phyloP scores from a whole-genome alignment of 2,329 filamentous ascomycete species.

The Cryphonectria japonica region DNA sequence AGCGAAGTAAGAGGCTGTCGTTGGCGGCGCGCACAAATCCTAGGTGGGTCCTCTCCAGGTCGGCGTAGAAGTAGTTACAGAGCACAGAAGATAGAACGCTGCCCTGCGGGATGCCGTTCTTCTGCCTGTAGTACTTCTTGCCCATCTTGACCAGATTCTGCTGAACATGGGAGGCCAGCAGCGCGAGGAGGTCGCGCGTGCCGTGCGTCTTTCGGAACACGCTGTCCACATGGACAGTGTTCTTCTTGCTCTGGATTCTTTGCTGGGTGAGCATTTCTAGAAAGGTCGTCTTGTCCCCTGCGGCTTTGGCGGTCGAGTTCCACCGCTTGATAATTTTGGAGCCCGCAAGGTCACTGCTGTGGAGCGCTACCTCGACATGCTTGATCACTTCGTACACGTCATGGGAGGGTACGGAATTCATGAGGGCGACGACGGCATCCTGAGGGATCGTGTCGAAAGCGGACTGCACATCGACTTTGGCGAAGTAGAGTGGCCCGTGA shows the following conservation, averaged over 20 bases:
- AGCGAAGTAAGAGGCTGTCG: slow-evolving; percentile 72
- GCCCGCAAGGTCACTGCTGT: slow-evolving; percentile 34
- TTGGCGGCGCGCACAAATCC: slow-evolving; percentile 61
- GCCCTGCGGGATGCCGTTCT: slow-evolving; percentile 87
- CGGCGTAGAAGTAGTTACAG: slow-evolving; percentile 95
- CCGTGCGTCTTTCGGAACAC: slow-evolving; percentile 61
- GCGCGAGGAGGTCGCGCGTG: slow-evolving; percentile 63
- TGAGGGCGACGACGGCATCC: slow-evolving; percentile 67
- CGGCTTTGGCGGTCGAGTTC: slow-evolving; percentile 53
- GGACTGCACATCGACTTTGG: slow-evolving; percentile 87
- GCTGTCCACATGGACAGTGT: slow-evolving; percentile 79
- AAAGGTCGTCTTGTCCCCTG: slow-evolving; percentile 49
- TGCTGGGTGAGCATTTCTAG: slow-evolving; percentile 47
- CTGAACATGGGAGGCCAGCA: slow-evolving; percentile 79
- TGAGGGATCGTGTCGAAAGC: slow-evolving; percentile 98
- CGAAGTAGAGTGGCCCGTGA: slow-evolving; percentile 71
- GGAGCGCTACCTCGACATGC: slow-evolving; percentile 71
- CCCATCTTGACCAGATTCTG: slow-evolving; percentile 87
- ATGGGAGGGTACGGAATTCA: slow-evolving; percentile 60
- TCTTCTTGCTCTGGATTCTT: slow-evolving; percentile 52
- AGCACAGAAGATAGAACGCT: slow-evolving; percentile 84
- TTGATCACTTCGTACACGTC: slow-evolving; percentile 71
- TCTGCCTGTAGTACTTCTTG: slow-evolving; percentile 87
- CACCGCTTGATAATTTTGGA: slow-evolving; percentile 53
- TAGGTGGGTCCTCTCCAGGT: slow-evolving; percentile 74